These are phyloP conservation scores for Mycena citricolor DNA, from an alignment of 1,284 basidiomycete species.

Conservation along the genomic window DNA sequence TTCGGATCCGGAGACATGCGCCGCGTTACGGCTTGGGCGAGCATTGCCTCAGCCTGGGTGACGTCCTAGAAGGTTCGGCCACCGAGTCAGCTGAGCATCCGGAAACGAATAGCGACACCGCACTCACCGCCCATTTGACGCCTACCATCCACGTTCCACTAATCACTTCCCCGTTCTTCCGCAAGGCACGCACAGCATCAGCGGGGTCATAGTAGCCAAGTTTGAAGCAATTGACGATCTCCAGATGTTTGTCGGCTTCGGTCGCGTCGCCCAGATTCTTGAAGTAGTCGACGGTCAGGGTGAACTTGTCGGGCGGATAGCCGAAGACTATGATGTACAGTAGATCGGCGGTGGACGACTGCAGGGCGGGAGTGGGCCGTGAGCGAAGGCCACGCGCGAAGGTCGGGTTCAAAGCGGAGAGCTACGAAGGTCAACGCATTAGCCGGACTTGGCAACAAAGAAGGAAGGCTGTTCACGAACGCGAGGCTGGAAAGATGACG, in stretches of 20 bases:
- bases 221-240: constrained; percentile 69
- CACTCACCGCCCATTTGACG: constrained; percentile 73
- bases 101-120: background rate
- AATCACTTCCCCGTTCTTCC: constrained; percentile 77
- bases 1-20: constrained; percentile 30
- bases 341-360: constrained; percentile 32
- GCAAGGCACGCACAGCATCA: constrained; percentile 71
- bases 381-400: constrained; percentile 25
- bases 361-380: constrained; percentile 29
- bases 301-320: constrained; percentile 73
- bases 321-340: constrained; percentile 72
- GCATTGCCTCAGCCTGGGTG: constrained; percentile 51
- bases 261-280: constrained; percentile 64
- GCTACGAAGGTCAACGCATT: no score
- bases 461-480: constrained; percentile 41
- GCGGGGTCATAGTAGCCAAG: constrained; percentile 68
- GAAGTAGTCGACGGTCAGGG: constrained; percentile 68
- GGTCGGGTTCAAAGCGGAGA: constrained; percentile 32
- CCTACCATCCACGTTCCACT: constrained; percentile 79
- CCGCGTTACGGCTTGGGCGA: constrained; percentile 41
- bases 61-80: constrained; percentile 46
- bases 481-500: constrained; percentile 42
- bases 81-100: constrained; percentile 10
- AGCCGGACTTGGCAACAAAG: no score
- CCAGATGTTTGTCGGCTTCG: constrained; percentile 59